These are phyloP conservation scores for Tranzscheliella williamsii DNA, from an alignment of 1,284 basidiomycete genomes.

Conservation along the genomic window DNA sequence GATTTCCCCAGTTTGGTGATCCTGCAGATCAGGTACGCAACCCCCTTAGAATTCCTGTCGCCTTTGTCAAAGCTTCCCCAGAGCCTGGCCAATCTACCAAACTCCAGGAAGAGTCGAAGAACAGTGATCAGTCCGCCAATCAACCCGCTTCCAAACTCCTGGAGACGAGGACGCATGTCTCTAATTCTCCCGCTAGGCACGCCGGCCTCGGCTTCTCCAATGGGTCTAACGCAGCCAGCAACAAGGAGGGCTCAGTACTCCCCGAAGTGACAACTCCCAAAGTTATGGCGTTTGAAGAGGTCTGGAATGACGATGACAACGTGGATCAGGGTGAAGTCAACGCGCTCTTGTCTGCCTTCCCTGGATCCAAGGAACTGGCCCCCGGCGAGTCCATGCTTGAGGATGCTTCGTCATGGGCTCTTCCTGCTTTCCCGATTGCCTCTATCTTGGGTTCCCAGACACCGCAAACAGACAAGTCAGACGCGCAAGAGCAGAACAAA, in stretches of 20 bases:
- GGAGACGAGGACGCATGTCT: constrained; percentile 5
- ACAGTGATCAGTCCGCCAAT: constrained; percentile 5
- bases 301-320: background rate
- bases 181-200: no score
- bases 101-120: constrained; percentile 23
- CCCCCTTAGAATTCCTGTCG: constrained; percentile 33
- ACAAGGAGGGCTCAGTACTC: no score
- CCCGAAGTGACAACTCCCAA: no score
- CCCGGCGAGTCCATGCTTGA: constrained; percentile 35
- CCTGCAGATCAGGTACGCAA: constrained; percentile 17
- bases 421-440: constrained; percentile 2
- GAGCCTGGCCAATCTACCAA: constrained; percentile 26
- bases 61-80: constrained; percentile 42
- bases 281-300: no score
- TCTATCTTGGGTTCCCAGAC: no score
- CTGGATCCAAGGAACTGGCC: constrained; percentile 35
- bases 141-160: constrained; percentile 3
- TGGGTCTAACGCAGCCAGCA: no score
- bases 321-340: constrained; percentile 35
- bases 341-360: constrained; percentile 35
- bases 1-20: constrained; percentile 19
- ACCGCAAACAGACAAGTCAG: no score
- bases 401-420: constrained; percentile 7
- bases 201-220: constrained; percentile 40
- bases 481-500: no score